Base-by-base conservation (phyloP, 148 eudicot genomes). In the Amaranthus cruentus region DNA sequence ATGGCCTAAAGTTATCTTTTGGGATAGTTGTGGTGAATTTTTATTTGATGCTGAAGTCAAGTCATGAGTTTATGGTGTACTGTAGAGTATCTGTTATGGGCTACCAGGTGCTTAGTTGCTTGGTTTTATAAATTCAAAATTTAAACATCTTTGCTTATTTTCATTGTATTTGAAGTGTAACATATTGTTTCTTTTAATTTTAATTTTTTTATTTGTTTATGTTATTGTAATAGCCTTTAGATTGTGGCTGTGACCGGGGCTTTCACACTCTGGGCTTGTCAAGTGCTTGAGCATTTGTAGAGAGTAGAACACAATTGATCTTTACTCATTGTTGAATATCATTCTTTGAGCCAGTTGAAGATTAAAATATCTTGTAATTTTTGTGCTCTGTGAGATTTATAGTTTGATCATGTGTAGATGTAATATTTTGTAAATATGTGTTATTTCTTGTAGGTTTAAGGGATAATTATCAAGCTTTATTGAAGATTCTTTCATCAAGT, bases 401-500 rank as follows among this genome's bases (percentile, higher is more conserved):
- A 50, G 68, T 38, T 38, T 73, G 64, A 18, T 18, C 42, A 55
- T 12, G 68, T 14, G 28, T 49, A n/a, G 69, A 15, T 6, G 54
- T 66, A 13, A 9, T 66, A 48, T 42, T 55, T 60, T 57, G 2
- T 47, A 52, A 53, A 13, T 56, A 42, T 47, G 43, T 66, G 9
- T 74, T 51, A 43, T 62, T 67, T 43, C 54, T 21, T 75, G 79
- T 85, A 91, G 97, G 93, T 77, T 76, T 86, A 47, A 85, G 77
- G 77, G 78, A 78, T 66, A 82, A 81, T 73, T 83, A 83, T 77
- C 71, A 74, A 68, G 80, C 71, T 6, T 68, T 91, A 47, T 75
- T 89, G 80, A 84, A 82, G 81, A 75, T 79, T 53, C 73, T 89
- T 13, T 84, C 78, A 47, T 75, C 90, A 49, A 84, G 89, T 59